Evolutionary conservation across 345 rosid species (phyloP).

Genomic region (Aquilaria yunnanensis): DNA sequence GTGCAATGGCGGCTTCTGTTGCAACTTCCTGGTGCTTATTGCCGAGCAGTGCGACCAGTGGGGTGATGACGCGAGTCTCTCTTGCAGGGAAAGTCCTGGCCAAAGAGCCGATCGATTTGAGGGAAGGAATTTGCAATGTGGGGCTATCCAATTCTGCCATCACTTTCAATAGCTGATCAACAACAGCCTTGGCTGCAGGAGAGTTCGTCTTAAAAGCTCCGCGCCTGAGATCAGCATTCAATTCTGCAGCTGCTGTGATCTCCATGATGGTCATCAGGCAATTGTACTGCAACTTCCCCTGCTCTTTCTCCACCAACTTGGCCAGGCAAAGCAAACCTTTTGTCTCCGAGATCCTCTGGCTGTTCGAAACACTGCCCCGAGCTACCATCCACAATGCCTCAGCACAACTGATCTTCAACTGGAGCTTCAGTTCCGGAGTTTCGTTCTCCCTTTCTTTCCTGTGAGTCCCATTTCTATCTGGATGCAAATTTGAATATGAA

Average conservation of each 20-base stretch:
- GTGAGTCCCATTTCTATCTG: conserved; percentile 29
- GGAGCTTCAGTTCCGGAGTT: conserved; percentile 50
- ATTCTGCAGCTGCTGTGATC: conserved; percentile 79
- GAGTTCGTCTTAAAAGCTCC: conserved; percentile 82
- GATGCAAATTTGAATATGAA: not conserved
- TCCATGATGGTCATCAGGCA: conserved; percentile 60
- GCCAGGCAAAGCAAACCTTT: conserved; percentile 93
- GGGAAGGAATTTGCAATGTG: conserved; percentile 49
- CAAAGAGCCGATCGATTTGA: conserved; percentile 68
- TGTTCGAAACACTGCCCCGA: conserved; percentile 56
- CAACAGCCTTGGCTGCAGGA: conserved; percentile 83
- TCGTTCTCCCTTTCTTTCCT: conserved; percentile 73
- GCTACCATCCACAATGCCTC: conserved; percentile 91
- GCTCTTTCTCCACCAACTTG: conserved; percentile 64
- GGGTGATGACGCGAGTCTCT: conserved; percentile 66
- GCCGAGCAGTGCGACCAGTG: conserved; percentile 54
- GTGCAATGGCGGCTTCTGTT: conserved; percentile 58
- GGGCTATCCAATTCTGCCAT: conserved; percentile 48
- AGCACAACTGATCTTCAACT: conserved; percentile 57
- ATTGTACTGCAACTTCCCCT: conserved; percentile 33
- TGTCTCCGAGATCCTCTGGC: conserved; percentile 77
- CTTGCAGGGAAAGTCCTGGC: conserved; percentile 88
- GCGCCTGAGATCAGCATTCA: conserved; percentile 60
- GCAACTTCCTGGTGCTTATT: conserved; percentile 56
- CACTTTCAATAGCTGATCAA: conserved; percentile 71